A percentile compares a stretch with the other conserved stretches of the same genome.
phyloP scores from a whole-genome alignment of 768 basidiomycete genomes.

The Mycena leptocephala region DNA sequence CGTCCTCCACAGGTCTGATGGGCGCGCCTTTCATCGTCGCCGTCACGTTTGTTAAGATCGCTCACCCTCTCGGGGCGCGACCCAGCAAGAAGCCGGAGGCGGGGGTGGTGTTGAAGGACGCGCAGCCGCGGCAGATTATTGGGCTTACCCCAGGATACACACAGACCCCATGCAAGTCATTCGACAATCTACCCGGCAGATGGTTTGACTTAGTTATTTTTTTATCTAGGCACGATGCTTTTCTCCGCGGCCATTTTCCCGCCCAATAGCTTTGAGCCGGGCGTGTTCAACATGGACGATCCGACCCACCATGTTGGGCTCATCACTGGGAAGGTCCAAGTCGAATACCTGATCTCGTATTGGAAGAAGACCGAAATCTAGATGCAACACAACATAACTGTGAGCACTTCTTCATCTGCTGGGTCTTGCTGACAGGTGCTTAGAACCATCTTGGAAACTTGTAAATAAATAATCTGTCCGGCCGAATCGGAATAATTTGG shows the following conservation, averaged over 20 bases:
- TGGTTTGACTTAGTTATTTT: not conserved
- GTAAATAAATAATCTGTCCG: not conserved
- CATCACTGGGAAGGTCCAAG: not conserved
- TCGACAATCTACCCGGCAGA: no score
- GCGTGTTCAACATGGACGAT: not conserved
- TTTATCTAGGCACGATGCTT: constrained; percentile 10
- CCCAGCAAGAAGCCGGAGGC: not conserved
- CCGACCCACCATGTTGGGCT: constrained; percentile 11
- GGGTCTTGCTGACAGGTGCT: not conserved
- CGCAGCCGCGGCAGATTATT: not conserved
- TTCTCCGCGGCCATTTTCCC: constrained; percentile 1
- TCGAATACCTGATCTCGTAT: constrained; percentile 23
- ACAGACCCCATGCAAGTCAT: constrained; percentile 3
- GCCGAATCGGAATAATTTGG: not conserved
- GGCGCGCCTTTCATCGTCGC: constrained; percentile 18
- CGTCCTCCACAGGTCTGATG: not conserved
- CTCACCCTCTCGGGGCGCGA: not conserved
- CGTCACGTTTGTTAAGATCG: constrained; percentile 8
- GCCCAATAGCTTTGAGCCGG: not conserved
- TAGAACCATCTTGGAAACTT: not conserved
- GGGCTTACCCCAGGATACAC: constrained; percentile 6
- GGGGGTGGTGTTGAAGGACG: not conserved
- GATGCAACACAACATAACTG: not conserved
- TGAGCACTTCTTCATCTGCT: not conserved
- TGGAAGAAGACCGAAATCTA: constrained; percentile 21